These are phyloP conservation scores for Yamadazyma diospyri DNA, from an alignment of 1,139 yeast genomes.

Conservation along the genomic window DNA sequence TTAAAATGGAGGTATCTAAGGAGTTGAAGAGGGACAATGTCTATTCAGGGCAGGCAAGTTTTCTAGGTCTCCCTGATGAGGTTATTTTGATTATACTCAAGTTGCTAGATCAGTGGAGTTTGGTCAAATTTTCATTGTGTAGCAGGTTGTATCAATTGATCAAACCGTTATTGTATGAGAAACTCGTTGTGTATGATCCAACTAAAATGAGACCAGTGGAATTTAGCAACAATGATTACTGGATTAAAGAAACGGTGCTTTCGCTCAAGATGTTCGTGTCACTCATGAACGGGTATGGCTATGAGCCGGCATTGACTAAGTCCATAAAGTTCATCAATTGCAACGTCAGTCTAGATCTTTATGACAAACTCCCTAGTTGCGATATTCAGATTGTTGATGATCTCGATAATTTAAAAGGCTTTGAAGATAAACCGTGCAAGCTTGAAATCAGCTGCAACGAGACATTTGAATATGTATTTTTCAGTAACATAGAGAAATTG, in stretches of 20 bases:
- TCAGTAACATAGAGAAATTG: background rate
- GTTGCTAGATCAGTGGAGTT: background rate
- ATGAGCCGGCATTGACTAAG: conserved; percentile 3
- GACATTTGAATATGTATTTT: conserved; percentile 2
- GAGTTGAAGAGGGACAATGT: no score
- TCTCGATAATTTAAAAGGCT: conserved; percentile 1
- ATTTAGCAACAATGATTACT: background rate
- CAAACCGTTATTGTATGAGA: conserved; percentile 3
- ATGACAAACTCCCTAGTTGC: background rate
- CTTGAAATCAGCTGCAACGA: background rate
- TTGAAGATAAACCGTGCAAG: background rate
- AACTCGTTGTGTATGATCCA: conserved; percentile 6
- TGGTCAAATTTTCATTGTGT: conserved; percentile 1
- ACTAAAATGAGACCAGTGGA: background rate
- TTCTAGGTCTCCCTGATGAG: conserved; percentile 5
- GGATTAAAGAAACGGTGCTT: conserved; percentile 1
- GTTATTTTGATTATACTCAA: conserved; percentile 2
- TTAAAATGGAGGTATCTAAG: background rate
- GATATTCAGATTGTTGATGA: conserved; percentile 2
- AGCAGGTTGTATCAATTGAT: conserved; percentile 3
- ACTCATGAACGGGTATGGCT: conserved; percentile 1
- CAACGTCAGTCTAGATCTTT: background rate
- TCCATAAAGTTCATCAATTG: conserved; percentile 4
- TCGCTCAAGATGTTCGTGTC: conserved; percentile 4
- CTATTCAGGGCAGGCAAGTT: background rate